Conservation (phyloP, 2,329 filamentous ascomycete species). For the Phoma sp. region DNA sequence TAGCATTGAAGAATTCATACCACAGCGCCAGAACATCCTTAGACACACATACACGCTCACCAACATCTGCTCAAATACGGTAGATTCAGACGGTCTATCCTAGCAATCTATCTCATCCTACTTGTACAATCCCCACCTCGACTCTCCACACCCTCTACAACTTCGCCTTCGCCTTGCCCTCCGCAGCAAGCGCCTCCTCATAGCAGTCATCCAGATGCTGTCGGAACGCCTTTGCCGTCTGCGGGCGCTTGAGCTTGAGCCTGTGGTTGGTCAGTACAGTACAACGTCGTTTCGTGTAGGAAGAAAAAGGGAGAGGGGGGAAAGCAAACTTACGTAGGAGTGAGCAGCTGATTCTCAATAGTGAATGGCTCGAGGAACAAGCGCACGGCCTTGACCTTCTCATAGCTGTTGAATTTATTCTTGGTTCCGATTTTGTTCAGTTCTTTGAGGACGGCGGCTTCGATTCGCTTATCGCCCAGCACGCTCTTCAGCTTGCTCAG, state of each 20-base stretch:
- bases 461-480: slow-evolving; percentile 71
- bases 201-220: slow-evolving; percentile 66
- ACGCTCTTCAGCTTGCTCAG: slow-evolving; percentile 70
- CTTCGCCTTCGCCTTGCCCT: slow-evolving; percentile 52
- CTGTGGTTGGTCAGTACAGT: slow-evolving; percentile 50
- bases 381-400: slow-evolving; percentile 76
- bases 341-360: slow-evolving; percentile 88
- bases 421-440: slow-evolving; percentile 79
- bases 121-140: no score
- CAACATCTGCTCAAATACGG: no score
- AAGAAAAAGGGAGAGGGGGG: background rate
- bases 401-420: slow-evolving; percentile 91
- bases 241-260: slow-evolving; percentile 74
- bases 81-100: no score
- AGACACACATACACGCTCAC: no score
- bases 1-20: no score
- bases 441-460: slow-evolving; percentile 76
- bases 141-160: slow-evolving; percentile 48
- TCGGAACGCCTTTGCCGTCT: slow-evolving; percentile 68
- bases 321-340: slow-evolving; percentile 74
- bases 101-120: no score
- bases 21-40: no score
- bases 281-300: no score
- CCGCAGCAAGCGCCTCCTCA: slow-evolving; percentile 57
- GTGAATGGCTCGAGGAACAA: slow-evolving; percentile 89